Base-by-base conservation (phyloP, 768 basidiomycete species). In the Mycena venus region DNA sequence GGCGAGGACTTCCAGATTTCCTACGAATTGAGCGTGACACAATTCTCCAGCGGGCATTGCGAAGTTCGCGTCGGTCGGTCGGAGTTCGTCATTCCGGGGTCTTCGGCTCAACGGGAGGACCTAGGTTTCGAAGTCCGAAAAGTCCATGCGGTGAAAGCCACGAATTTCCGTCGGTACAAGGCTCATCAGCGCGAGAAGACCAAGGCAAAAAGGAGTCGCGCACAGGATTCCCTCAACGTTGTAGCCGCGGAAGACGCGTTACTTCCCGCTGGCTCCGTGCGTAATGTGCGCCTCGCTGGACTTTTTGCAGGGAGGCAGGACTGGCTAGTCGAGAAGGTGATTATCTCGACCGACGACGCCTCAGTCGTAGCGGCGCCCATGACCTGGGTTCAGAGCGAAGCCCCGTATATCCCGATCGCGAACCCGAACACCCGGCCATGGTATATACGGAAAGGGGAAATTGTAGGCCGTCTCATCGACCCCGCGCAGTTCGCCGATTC, bases 1-100 rank as follows among this genome's bases (percentile, higher is more conserved):
- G 82, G 82, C 1, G 82, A 82, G 59, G 82, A 83, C 55, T 83
- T 80, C 73, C 79, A 80, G 15, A 14, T 53, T 1, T 47, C 53
- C 0, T 82, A 82, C 67, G 80, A 79, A 34, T 23, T 83, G 4
- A 68, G 61, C 2, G 72, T 81, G 4, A 36, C 31, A 0, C 70
- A 80, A 0, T 63, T 40, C 1, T 29, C 75, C 9, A 68, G 68
- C 4, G 76, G 73, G 0, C 55, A 67, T 17, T 63, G 70, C 36
- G 27, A 47, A 9, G 29, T 81, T 5, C 4, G 12, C 0, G 23
- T 73, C 2, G 70, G 75, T 2, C 31, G 44, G 6, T 38, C 67
- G 2, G n/a, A 19, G 0, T 15, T 9, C 0, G 12, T 70, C 2
- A 17, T 70, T 10, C 31, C 42, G 0, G 74, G 72, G 4, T 78